Evolutionary conservation across 495 filamentous ascomycete species (phyloP).

Genomic region (Neurospora cerealis): DNA sequence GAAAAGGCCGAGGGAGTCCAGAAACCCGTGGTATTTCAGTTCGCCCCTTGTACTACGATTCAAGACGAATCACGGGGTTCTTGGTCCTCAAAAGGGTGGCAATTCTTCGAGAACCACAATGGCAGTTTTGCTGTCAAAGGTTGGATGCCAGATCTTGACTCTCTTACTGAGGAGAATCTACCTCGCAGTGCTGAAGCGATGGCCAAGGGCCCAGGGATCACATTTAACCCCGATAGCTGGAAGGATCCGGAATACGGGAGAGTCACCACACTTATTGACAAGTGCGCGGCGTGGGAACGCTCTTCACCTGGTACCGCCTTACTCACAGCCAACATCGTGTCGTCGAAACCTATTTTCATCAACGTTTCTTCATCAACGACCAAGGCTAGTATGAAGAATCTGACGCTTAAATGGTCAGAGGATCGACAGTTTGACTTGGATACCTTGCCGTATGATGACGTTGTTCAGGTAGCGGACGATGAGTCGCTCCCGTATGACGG

Average conservation of each 20-base stretch:
- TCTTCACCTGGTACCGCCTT: slow-evolving; percentile 18
- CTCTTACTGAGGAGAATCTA: slow-evolving; percentile 23
- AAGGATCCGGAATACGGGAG: slow-evolving; percentile 27
- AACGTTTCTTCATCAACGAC: slow-evolving; percentile 20
- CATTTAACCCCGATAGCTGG: slow-evolving; percentile 19
- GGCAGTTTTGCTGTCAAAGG: slow-evolving; percentile 22
- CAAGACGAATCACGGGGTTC: slow-evolving; percentile 6
- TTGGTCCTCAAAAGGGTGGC: slow-evolving; percentile 11
- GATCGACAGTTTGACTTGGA: slow-evolving; percentile 28
- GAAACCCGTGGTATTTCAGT: slow-evolving; percentile 1
- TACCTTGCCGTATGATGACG: slow-evolving; percentile 33
- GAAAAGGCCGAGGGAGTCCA: neutral
- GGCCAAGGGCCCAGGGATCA: slow-evolving; percentile 4
- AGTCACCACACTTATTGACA: slow-evolving; percentile 24
- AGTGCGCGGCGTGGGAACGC: slow-evolving; percentile 32
- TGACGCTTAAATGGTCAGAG: slow-evolving; percentile 23
- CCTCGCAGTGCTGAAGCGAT: slow-evolving; percentile 27
- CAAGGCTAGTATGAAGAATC: slow-evolving; percentile 11
- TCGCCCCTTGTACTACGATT: slow-evolving; percentile 7
- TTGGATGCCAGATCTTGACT: slow-evolving; percentile 20
- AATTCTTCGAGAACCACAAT: slow-evolving; percentile 20
- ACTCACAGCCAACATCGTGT: slow-evolving; percentile 16
- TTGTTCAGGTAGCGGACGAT: slow-evolving; percentile 16
- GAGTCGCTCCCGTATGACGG: neutral
- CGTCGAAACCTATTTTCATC: slow-evolving; percentile 24